Evolutionary conservation across 306 rosid species (phyloP).

Genomic region (Rosa multiflora): DNA sequence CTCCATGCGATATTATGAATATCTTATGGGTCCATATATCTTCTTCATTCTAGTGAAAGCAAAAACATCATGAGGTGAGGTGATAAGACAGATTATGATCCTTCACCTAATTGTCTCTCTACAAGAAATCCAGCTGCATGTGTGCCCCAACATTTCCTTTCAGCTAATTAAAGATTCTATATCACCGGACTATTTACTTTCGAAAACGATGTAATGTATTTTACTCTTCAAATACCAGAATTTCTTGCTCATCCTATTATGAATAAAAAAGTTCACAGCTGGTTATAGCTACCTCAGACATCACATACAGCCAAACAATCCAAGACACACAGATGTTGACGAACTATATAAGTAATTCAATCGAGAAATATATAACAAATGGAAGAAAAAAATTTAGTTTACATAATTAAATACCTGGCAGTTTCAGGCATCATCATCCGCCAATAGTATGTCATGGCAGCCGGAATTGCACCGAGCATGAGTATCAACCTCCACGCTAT

Average conservation of each 20-base stretch:
- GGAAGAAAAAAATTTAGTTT: background rate
- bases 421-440: slow-evolving; percentile 90
- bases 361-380: background rate
- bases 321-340: background rate
- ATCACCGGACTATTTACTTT: background rate
- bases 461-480: slow-evolving; percentile 70
- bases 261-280: too few relatives aligned
- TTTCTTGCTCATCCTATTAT: background rate
- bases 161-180: background rate
- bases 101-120: background rate
- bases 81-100: background rate
- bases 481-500: slow-evolving; percentile 74
- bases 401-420: slow-evolving; percentile 52
- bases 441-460: slow-evolving; percentile 83
- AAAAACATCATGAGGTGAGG: background rate
- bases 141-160: background rate
- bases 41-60: background rate
- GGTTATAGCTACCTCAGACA: background rate
- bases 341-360: background rate
- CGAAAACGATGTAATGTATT: background rate
- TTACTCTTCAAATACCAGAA: background rate
- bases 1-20: too few relatives aligned
- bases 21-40: background rate
- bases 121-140: background rate
- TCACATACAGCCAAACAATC: background rate